These are phyloP conservation scores for Anthoceros angustus DNA, from an alignment of 225 moss, liverwort and hornwort species.

Conservation along the genomic window DNA sequence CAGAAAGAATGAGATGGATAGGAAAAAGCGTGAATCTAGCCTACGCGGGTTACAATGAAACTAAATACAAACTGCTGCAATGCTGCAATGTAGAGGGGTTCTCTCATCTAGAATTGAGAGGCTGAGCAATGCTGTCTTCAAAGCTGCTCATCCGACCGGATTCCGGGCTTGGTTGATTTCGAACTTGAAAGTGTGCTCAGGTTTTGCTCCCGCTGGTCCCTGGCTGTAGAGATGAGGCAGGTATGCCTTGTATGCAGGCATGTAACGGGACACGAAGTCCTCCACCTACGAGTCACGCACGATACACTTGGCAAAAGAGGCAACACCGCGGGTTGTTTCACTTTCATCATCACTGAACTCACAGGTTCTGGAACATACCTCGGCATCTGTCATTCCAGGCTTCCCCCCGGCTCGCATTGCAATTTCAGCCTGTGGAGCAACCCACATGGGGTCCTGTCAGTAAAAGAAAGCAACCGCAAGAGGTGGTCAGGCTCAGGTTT, in stretches of 20 bases:
- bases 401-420: constrained; percentile 61
- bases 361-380: constrained; percentile 13
- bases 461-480: constrained; percentile 5
- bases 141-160: constrained; percentile 30
- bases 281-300: constrained; percentile 28
- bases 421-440: constrained; percentile 45
- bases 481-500: background rate
- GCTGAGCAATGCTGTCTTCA: background rate
- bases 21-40: too few relatives aligned
- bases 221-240: constrained; percentile 53
- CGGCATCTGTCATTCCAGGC: constrained; percentile 62
- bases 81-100: too few relatives aligned
- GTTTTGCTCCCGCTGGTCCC: constrained; percentile 37
- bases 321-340: background rate
- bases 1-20: too few relatives aligned
- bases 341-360: background rate
- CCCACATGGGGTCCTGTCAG: constrained; percentile 5
- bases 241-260: constrained; percentile 83
- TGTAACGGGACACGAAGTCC: constrained; percentile 80
- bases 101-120: background rate
- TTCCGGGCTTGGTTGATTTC: constrained; percentile 53
- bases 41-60: too few relatives aligned
- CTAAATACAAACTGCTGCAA: too few relatives aligned
- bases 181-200: constrained; percentile 37
- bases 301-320: background rate